phyloP scores from a whole-genome alignment of 2,329 filamentous ascomycete genomes.

The Trichocomaceae sp. region DNA sequence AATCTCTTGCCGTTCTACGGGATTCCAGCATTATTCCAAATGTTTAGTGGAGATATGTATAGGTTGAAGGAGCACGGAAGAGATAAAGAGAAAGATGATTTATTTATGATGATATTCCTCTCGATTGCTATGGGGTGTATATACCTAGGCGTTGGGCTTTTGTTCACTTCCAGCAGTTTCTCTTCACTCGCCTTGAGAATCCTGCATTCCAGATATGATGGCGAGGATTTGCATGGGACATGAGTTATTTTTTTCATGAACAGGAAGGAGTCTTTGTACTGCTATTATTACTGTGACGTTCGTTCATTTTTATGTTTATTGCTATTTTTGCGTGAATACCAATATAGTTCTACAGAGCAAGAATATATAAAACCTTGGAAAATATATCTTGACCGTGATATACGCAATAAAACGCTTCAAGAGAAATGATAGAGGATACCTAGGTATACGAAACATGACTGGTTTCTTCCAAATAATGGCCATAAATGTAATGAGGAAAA shows the following conservation, averaged over 20 bases:
- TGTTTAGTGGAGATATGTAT: no score
- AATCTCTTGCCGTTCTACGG: no score
- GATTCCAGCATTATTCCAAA: no score
- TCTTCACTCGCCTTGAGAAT: background rate
- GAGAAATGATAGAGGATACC: no score
- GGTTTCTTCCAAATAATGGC: no score
- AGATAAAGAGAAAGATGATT: background rate
- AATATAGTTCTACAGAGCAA: background rate
- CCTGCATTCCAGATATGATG: background rate
- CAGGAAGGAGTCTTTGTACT: background rate
- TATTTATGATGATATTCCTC: background rate
- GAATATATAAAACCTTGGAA: background rate
- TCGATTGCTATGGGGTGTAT: constrained; percentile 1
- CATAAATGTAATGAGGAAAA: no score
- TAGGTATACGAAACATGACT: no score
- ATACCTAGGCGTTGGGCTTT: constrained; percentile 8
- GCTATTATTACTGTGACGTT: background rate
- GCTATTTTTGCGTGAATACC: background rate
- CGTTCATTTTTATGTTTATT: background rate
- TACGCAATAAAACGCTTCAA: no score
- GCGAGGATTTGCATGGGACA: background rate
- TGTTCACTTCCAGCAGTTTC: background rate
- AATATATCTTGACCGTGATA: background rate
- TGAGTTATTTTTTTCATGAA: background rate
- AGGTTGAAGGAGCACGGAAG: background rate